Base-by-base conservation (phyloP, 1,139 yeast genomes). In the Saccharomycopsis crataegensis region DNA sequence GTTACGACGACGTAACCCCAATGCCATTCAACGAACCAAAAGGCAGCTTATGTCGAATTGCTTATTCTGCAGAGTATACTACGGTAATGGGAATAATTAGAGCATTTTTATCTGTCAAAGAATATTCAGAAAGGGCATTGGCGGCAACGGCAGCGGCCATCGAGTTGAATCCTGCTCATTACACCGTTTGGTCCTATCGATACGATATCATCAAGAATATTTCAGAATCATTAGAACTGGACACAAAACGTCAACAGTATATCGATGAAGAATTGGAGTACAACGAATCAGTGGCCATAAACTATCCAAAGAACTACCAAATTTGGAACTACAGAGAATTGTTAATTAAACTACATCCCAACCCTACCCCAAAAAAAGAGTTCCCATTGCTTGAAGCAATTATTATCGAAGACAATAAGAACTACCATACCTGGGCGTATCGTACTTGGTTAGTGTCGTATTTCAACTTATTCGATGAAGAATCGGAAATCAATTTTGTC, bases 341-440 rank as follows among this genome's bases (percentile, higher is more conserved):
- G 49, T 62, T 85, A 6, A 70, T 83, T 52, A 72, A 72, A 46
- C 59, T 57, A 40, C 68, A 62, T 57, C 66, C 59, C 37, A 59
- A 50, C 49, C 61, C 37, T 48, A 67, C 71, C 47, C 72, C 79
- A 7, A 70, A 68, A 51, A 68, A 80, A 37, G 97, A 90, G 62
- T 74, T 74, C 56, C 84, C 86, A 2, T 71, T 88, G 16, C 70
- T 86, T 50, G 75, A 76, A 48, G 69, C 78, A 46, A 85, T 91
- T 84, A 69, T 93, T 9, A 79, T 77, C 28, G 84, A 82, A 48
- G 99, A 93, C 64, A 68, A 83, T 12, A 93, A 93, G 65, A 93
- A 93, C 70, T 95, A 93, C 66, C 99, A 93, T 64, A 96, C 91
- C 6, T 93, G 99, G 99, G 80, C 96, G 1, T 89, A 90, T 63